Evolutionary conservation across 1,284 basidiomycete species (phyloP), one percentile per base, ranked within the genome.

Genomic region (Tremellales sp.): DNA sequence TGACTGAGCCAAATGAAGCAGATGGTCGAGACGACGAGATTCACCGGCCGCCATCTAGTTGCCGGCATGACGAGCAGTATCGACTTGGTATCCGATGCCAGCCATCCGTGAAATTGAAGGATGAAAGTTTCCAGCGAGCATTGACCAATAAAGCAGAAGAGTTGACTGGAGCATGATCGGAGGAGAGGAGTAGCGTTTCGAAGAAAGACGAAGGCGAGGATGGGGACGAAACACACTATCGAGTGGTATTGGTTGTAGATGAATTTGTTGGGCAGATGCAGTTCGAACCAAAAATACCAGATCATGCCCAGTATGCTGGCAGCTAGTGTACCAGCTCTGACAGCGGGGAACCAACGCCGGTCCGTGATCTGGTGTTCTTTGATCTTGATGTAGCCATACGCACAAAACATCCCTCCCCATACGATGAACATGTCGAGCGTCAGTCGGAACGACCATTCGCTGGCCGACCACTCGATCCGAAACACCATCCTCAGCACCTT

Each of bases 21-120:
- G 31, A 82, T 71, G 14, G 83, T 81, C 14, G 86, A 85, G 44
- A 91, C 59, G 32, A 87, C 69, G 54, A 91, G 80, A 70, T 92
- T 93, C 57, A 86, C 41, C 5, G 81, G 77, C 36, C 88, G 78
- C 78, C 83, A 86, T 33, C 71, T 72, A 5, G 81, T 83, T 18
- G 85, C 83, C 0, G 87, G 87, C 36, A 92, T 73, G 41, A 92
- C 79, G 43, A 90, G 73, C 29, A 93, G 77, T 53, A 92, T 77
- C 16, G 86, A 87, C 65, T 87, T 87, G 16, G 86, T 89, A 64
- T 93, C 89, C 4, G 80, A 86, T 0, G 86, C 88, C 31, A 93
- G 77, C 86, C 88, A 92, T 42, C 89, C 76, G 69, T 93, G 89
- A 72, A 85, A 92, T 66, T 93, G 87, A 54, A 91, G 81, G 63